phyloP scores from a whole-genome alignment of 495 filamentous ascomycete species.

The Hypoxylon cercidicola region DNA sequence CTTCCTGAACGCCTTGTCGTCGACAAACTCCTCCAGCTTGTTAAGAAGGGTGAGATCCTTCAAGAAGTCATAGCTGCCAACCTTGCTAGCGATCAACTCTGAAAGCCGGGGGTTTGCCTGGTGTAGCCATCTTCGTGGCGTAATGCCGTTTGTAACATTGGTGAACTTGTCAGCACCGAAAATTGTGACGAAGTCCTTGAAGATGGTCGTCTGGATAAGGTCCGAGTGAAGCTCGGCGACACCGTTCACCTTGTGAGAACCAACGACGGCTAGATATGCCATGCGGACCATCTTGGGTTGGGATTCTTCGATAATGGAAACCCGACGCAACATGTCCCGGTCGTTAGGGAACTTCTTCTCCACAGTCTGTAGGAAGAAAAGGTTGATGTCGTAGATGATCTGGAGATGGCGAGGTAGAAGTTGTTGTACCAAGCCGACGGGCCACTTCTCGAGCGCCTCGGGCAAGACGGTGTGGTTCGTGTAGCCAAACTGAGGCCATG shows the following conservation, averaged over 20 bases:
- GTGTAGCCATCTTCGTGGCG: conserved; percentile 93
- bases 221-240: conserved; percentile 98
- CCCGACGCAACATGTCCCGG: conserved; percentile 80
- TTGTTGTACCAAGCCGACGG: conserved; percentile 90
- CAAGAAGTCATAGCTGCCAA: conserved; percentile 82
- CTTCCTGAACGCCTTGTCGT: conserved; percentile 89
- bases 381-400: conserved; percentile 98
- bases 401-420: conserved; percentile 94
- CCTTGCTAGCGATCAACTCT: conserved; percentile 89
- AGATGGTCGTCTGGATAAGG: conserved; percentile 96
- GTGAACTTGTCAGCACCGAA: conserved; percentile 97
- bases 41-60: conserved; percentile 88
- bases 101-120: conserved; percentile 95
- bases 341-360: conserved; percentile 91
- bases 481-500: conserved; percentile 75
- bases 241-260: conserved; percentile 98
- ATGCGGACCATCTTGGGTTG: conserved; percentile 98
- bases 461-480: conserved; percentile 98
- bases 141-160: conserved; percentile 98
- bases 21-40: conserved; percentile 79
- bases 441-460: conserved; percentile 98
- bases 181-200: conserved; percentile 96
- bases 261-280: conserved; percentile 94
- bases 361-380: conserved; percentile 89
- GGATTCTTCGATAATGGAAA: conserved; percentile 97